A percentile compares a stretch with the other conserved stretches of the same genome.
These are phyloP conservation scores for Metschnikowia henanensis DNA, from an alignment of 805 yeast genomes.

Conservation along the genomic window DNA sequence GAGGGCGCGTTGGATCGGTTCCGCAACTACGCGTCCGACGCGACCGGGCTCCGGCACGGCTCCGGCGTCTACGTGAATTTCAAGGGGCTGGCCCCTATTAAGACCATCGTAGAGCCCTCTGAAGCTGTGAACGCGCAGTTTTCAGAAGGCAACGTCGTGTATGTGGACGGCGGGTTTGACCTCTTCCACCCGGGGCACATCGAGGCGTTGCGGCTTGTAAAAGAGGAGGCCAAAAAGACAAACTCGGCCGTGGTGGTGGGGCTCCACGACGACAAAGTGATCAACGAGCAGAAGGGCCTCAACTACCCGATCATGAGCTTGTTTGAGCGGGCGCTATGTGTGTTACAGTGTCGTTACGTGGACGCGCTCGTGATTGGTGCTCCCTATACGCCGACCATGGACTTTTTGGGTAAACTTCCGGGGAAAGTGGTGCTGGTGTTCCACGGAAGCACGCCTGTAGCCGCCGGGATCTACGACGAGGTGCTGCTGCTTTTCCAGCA, in stretches of 20 bases:
- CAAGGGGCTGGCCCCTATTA: conserved; percentile 24
- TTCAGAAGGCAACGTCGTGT: conserved; percentile 33
- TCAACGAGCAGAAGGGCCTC: conserved; percentile 55
- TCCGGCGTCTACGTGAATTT: conserved; percentile 54
- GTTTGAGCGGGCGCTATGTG: conserved; percentile 83
- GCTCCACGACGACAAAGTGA: conserved; percentile 57
- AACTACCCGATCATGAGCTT: conserved; percentile 85
- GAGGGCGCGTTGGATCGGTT: conserved; percentile 44
- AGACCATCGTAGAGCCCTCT: conserved; percentile 37
- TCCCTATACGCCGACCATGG: conserved; percentile 49
- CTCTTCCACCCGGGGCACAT: conserved; percentile 93
- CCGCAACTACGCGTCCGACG: conserved; percentile 58
- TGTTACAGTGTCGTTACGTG: conserved; percentile 81
- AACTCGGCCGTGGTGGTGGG: conserved; percentile 64
- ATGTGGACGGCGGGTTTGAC: conserved; percentile 86
- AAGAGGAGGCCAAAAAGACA: conserved; percentile 34
- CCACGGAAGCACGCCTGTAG: conserved; percentile 58
- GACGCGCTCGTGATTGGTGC: conserved; percentile 77
- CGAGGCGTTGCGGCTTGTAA: conserved; percentile 57
- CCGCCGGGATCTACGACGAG: conserved; percentile 31
- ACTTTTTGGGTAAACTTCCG: conserved; percentile 42
- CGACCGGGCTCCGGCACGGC: conserved; percentile 58
- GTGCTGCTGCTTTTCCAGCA: conserved; percentile 39
- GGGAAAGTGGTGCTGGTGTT: conserved; percentile 41
- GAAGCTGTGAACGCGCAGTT: conserved; percentile 17